Base-by-base conservation (phyloP, 1,139 yeast species). In the Yamadazyma mexicana region DNA sequence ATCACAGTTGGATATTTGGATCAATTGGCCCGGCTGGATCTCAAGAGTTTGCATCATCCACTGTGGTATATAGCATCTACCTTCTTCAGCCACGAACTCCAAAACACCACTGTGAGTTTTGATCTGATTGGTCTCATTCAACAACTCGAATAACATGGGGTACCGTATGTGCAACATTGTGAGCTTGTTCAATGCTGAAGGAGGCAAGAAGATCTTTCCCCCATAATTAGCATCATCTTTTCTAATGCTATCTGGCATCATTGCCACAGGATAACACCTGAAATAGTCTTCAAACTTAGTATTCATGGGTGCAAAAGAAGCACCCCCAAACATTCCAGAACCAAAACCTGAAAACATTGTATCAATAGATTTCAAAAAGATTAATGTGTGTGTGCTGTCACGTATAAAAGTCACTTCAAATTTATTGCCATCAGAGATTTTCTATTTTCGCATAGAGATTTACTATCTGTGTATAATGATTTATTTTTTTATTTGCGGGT, bases 21-120 rank as follows among this genome's bases (percentile, higher is more conserved):
- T 66, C 46, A 94, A 67, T 18, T 87, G 77, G 0, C 98, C 98
- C 0, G 96, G 87, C 35, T 76, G 76, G 10, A 87, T 66, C 27
- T 73, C 69, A 35, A 94, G 64, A 0, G 95, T 86, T 35, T 66
- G 75, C 89, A 92, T 81, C 94, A 92, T 91, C 99, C 99, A 94
- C 53, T 87, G 91, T 0, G 99, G 99, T 33, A 92, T 58, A 58
- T 94, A 94, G 3, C 81, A 94, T 44, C 98, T 73, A 15, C 99
- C 99, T 66, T 94, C 98, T 58, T 92, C 98, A 0, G 98, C 97
- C 24, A 87, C 86, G 59, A 94, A 94, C 64, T 94, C 98, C 49
- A 94, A 68, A 12, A 94, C 98, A 54, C 99, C 99, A 36, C 92
- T 87, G 59, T 89, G 96, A 0, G 97, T 87, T 9, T 61, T 68